phyloP scores from a whole-genome alignment of 2,329 filamentous ascomycete genomes.

The Beauveria varroae region DNA sequence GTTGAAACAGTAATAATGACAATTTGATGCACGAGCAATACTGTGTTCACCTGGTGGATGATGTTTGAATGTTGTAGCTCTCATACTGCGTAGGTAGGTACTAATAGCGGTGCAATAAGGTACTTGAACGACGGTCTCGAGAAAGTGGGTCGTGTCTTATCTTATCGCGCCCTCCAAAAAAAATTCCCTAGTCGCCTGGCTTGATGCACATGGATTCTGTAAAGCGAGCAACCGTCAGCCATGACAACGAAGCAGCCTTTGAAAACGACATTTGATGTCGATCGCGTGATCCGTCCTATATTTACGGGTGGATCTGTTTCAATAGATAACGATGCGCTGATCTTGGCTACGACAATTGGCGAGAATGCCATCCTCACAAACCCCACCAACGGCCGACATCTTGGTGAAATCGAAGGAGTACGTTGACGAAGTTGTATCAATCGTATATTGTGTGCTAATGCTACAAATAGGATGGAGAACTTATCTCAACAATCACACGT shows the following conservation, averaged over 20 bases:
- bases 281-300: constrained; percentile 79
- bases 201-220: background rate
- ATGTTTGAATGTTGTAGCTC: background rate
- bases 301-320: constrained; percentile 87
- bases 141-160: constrained; percentile 2
- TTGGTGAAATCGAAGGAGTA: constrained; percentile 84
- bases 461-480: constrained; percentile 60
- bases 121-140: background rate
- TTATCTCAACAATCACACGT: constrained; percentile 68
- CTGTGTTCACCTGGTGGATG: background rate
- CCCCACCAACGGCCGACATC: constrained; percentile 70
- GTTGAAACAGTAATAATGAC: background rate
- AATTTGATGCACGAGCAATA: constrained; percentile 12
- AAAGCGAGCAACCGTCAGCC: constrained; percentile 14
- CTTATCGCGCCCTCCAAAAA: constrained; percentile 12
- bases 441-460: constrained; percentile 14
- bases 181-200: background rate
- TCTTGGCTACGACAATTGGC: constrained; percentile 82
- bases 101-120: background rate
- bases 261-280: constrained; percentile 86
- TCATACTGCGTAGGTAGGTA: background rate
- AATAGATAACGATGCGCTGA: constrained; percentile 70
- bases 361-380: constrained; percentile 88
- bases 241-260: constrained; percentile 57
- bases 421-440: constrained; percentile 11